phyloP scores from a whole-genome alignment of 768 basidiomycete species.

The Podaxis sp. region DNA sequence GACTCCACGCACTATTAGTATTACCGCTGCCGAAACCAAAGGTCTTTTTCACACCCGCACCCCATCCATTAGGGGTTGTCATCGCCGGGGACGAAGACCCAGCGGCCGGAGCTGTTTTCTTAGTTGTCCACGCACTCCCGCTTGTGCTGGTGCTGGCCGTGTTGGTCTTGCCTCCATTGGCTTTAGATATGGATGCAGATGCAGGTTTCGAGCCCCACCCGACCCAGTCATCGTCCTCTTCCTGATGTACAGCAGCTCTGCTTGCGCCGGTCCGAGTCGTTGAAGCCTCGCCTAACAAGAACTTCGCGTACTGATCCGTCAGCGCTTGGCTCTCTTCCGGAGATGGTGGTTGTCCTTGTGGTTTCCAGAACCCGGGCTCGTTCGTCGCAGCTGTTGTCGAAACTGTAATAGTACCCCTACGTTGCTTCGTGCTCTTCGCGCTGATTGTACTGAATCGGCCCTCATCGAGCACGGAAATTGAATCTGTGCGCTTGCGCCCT shows the following conservation, averaged over 20 bases:
- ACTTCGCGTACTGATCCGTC: slow-evolving; percentile 8
- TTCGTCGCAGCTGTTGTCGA: not conserved
- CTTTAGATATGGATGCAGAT: not conserved
- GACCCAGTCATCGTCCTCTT: slow-evolving; percentile 9
- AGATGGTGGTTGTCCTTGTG: slow-evolving; percentile 8
- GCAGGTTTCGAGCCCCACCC: slow-evolving; percentile 4
- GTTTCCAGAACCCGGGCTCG: slow-evolving; percentile 7
- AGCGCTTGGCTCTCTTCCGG: slow-evolving; percentile 5
- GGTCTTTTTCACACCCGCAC: slow-evolving; percentile 8
- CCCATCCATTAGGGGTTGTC: slow-evolving; percentile 1
- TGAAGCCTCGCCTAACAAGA: not conserved
- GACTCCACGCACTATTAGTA: not conserved
- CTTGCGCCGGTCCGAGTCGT: not conserved
- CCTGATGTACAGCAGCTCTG: not conserved
- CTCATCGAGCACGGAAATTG: slow-evolving; percentile 12
- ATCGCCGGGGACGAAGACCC: slow-evolving; percentile 7
- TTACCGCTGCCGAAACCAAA: slow-evolving; percentile 2
- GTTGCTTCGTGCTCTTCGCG: slow-evolving; percentile 1
- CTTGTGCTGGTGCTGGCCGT: not conserved
- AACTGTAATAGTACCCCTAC: slow-evolving; percentile 6
- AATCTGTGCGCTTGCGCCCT: slow-evolving; percentile 7
- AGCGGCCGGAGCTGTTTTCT: slow-evolving; percentile 17
- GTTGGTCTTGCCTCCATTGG: not conserved
- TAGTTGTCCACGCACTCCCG: slow-evolving; percentile 24
- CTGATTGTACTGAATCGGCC: slow-evolving; percentile 8